Percentiles rank a stretch among this genome's conserved stretches.
Evolutionary conservation across 1,284 basidiomycete genomes (phyloP).

Genomic region (Puccinia hordei): DNA sequence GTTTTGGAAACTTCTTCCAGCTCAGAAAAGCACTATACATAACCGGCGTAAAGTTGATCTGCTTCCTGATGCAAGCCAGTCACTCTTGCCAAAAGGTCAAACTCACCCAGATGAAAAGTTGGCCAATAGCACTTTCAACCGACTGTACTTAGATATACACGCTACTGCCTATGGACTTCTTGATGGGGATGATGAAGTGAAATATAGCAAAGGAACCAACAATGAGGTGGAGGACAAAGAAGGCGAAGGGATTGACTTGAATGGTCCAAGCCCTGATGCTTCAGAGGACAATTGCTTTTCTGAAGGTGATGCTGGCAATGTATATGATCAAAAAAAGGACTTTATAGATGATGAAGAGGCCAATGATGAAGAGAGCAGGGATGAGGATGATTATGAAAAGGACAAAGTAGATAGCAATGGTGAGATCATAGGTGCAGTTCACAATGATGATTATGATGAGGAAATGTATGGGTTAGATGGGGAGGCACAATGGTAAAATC

Average conservation of each 20-base stretch:
- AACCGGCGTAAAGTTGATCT: constrained; percentile 9
- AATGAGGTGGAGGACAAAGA: background rate
- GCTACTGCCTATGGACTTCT: background rate
- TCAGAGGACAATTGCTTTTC: background rate
- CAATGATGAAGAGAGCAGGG: background rate
- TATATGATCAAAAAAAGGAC: background rate
- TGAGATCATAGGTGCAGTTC: too few relatives aligned
- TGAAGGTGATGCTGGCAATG: background rate
- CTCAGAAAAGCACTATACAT: background rate
- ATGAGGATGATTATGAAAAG: background rate
- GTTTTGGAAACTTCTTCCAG: background rate
- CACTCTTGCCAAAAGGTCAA: background rate
- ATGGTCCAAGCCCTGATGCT: constrained; percentile 1
- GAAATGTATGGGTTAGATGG: background rate
- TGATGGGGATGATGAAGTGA: background rate
- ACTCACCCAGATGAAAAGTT: constrained; percentile 1
- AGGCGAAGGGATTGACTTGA: constrained; percentile 2
- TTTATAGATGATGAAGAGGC: background rate
- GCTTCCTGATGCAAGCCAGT: constrained; percentile 4
- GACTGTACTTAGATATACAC: background rate
- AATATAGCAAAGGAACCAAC: background rate
- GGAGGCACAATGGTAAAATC: background rate
- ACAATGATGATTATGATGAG: too few relatives aligned
- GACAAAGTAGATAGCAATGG: background rate
- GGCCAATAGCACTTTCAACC: background rate